These are phyloP conservation scores for Rhododendron ovatum DNA, from an alignment of 148 eudicot species.

Conservation along the genomic window DNA sequence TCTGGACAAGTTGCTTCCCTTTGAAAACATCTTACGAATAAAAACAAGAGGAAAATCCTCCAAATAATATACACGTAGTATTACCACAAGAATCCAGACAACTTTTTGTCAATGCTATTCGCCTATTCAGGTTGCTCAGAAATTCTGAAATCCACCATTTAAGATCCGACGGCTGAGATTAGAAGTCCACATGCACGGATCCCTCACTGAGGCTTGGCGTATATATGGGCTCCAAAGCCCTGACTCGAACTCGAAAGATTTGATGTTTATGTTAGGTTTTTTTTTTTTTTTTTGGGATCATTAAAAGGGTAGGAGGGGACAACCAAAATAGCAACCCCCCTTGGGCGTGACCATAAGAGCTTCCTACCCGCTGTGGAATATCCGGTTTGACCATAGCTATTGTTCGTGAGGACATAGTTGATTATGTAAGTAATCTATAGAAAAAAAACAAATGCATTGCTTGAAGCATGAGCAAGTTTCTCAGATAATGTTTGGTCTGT, in stretches of 20 bases:
- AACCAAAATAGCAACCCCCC: too few relatives aligned
- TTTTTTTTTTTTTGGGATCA: too few relatives aligned
- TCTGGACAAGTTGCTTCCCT: conserved; percentile 9
- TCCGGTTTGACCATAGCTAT: too few relatives aligned
- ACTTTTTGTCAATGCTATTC: not conserved
- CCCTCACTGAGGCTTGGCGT: too few relatives aligned
- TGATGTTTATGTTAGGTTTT: not conserved
- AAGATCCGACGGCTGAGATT: too few relatives aligned
- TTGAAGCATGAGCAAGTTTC: conserved; percentile 20
- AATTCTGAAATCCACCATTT: not conserved
- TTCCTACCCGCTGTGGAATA: too few relatives aligned
- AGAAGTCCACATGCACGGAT: too few relatives aligned
- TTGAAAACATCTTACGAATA: not conserved
- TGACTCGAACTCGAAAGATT: not conserved
- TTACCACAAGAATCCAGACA: not conserved
- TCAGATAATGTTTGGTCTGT: not conserved
- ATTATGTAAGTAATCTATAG: not conserved
- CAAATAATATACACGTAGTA: not conserved
- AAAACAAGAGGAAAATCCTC: not conserved
- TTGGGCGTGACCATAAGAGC: too few relatives aligned
- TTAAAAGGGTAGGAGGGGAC: too few relatives aligned
- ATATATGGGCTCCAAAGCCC: not conserved
- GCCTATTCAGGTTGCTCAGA: not conserved
- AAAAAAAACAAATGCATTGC: not conserved
- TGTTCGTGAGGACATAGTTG: not conserved